phyloP scores from a whole-genome alignment of 2,329 filamentous ascomycete genomes.

The Beauveria rudraprayagi region DNA sequence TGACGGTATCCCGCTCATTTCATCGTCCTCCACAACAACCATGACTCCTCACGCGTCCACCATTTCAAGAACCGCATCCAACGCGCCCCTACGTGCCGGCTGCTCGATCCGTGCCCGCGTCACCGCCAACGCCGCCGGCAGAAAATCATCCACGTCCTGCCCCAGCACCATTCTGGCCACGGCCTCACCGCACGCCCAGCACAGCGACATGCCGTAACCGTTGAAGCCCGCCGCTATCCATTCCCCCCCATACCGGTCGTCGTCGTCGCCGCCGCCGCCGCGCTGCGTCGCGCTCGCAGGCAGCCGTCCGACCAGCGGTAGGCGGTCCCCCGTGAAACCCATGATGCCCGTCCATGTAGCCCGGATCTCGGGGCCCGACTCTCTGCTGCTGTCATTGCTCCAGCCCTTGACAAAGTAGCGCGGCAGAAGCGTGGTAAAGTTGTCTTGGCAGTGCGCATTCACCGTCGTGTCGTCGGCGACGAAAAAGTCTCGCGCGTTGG shows the following conservation, averaged over 20 bases:
- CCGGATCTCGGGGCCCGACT: conserved; percentile 19
- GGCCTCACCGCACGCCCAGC: conserved; percentile 36
- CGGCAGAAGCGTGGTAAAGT: conserved; percentile 28
- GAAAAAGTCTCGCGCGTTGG: conserved; percentile 27
- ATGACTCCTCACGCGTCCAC: not conserved
- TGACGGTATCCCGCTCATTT: not conserved
- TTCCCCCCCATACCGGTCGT: conserved; percentile 22
- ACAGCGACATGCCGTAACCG: conserved; percentile 40
- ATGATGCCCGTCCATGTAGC: conserved; percentile 40
- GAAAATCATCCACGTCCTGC: conserved; percentile 7
- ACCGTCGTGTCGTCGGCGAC: conserved; percentile 31
- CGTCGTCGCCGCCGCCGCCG: conserved; percentile 19
- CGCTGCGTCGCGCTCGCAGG: conserved; percentile 20
- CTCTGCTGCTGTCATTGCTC: conserved; percentile 11
- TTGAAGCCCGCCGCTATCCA: conserved; percentile 37
- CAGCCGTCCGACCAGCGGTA: conserved; percentile 40
- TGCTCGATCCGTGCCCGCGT: conserved; percentile 6
- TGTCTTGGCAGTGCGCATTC: conserved; percentile 24
- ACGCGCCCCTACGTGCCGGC: not conserved
- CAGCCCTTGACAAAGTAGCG: conserved; percentile 26
- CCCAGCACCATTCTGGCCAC: conserved; percentile 12
- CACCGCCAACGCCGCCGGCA: conserved; percentile 4
- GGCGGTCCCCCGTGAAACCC: conserved; percentile 34
- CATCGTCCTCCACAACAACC: not conserved
- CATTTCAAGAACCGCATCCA: not conserved